A percentile compares a stretch with the other conserved stretches of the same genome.
phyloP scores from a whole-genome alignment of 2,329 filamentous ascomycete genomes.

The Epichloe brachyelytri region DNA sequence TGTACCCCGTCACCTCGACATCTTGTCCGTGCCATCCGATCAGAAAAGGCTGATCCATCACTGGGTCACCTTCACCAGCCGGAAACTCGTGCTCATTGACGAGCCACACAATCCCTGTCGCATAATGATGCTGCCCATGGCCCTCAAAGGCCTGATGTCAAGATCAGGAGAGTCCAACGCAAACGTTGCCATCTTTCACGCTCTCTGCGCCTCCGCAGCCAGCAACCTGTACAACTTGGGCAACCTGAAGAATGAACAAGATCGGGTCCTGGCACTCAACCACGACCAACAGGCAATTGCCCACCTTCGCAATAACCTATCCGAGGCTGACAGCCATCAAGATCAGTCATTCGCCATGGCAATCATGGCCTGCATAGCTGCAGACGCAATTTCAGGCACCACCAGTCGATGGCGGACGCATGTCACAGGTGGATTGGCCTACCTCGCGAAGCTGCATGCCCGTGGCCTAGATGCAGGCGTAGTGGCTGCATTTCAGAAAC shows the following conservation, averaged over 20 bases:
- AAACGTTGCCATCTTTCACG: conserved; percentile 13
- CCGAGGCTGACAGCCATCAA: conserved; percentile 9
- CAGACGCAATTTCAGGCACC: conserved; percentile 14
- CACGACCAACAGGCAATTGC: conserved; percentile 13
- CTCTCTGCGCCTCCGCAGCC: conserved; percentile 24
- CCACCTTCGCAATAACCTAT: conserved; percentile 12
- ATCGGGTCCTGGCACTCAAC: conserved; percentile 10
- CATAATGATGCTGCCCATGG: conserved; percentile 15
- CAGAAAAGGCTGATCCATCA: conserved; percentile 15
- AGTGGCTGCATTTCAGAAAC: conserved; percentile 10
- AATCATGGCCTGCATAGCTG: conserved; percentile 23
- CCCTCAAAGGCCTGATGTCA: conserved; percentile 11
- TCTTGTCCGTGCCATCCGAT: conserved; percentile 6
- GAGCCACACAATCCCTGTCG: conserved; percentile 14
- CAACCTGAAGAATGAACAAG: conserved; percentile 5
- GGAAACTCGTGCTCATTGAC: conserved; percentile 13
- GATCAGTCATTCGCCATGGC: conserved; percentile 27
- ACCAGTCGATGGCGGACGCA: conserved; percentile 13
- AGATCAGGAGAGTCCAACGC: conserved; percentile 9
- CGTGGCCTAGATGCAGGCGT: conserved; percentile 6
- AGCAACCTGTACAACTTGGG: conserved; percentile 28
- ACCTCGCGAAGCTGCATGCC: conserved; percentile 8
- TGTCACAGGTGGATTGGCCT: conserved; percentile 12
- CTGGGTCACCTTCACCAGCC: conserved; percentile 15
- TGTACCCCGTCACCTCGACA: conserved; percentile 10